A percentile compares a stretch with the other conserved stretches of the same genome.
phyloP scores from a whole-genome alignment of 805 yeast species.

The Ogataea dorogensis region DNA sequence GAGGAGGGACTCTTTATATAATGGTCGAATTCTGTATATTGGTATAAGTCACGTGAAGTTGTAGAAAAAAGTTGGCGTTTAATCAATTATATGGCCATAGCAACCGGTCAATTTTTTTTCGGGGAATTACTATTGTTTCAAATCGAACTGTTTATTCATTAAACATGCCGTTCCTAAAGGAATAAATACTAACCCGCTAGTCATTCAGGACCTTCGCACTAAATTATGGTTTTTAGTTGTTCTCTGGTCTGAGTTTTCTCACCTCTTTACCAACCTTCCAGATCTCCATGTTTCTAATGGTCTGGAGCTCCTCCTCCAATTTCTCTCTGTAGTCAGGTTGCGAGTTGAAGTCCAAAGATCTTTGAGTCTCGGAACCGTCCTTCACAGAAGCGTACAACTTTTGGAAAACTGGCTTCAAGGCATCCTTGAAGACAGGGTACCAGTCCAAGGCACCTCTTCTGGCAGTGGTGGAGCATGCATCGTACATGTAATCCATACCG shows the following conservation, averaged over 20 bases:
- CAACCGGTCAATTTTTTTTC: too few species aligned
- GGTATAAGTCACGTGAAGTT: slow-evolving; percentile 19
- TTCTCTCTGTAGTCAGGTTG: slow-evolving; percentile 96
- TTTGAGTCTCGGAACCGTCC: slow-evolving; percentile 96
- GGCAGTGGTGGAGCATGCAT: slow-evolving; percentile 99
- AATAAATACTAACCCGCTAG: slow-evolving; percentile 8
- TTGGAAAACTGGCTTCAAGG: slow-evolving; percentile 97
- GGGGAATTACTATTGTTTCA: too few species aligned
- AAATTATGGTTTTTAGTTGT: slow-evolving; percentile 58
- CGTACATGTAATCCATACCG: slow-evolving; percentile 99
- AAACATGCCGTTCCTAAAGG: slow-evolving; percentile 39
- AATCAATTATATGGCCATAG: too few species aligned
- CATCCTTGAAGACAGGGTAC: slow-evolving; percentile 99
- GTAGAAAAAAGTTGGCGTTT: background rate
- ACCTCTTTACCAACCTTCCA: slow-evolving; percentile 99
- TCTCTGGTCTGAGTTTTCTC: slow-evolving; percentile 99
- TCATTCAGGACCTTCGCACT: slow-evolving; percentile 15
- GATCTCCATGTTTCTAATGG: slow-evolving; percentile 97
- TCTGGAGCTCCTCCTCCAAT: slow-evolving; percentile 89
- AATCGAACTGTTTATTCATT: slow-evolving; percentile 41
- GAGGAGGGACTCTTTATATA: slow-evolving; percentile 5
- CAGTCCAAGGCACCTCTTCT: slow-evolving; percentile 99
- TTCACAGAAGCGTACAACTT: slow-evolving; percentile 92
- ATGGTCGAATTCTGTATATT: slow-evolving; percentile 8
- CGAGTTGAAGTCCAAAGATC: slow-evolving; percentile 98